Percentiles rank a stretch among this genome's conserved stretches.
These are phyloP conservation scores for Fusarium transvaalense DNA, from an alignment of 2,329 filamentous ascomycete genomes.

Conservation along the genomic window DNA sequence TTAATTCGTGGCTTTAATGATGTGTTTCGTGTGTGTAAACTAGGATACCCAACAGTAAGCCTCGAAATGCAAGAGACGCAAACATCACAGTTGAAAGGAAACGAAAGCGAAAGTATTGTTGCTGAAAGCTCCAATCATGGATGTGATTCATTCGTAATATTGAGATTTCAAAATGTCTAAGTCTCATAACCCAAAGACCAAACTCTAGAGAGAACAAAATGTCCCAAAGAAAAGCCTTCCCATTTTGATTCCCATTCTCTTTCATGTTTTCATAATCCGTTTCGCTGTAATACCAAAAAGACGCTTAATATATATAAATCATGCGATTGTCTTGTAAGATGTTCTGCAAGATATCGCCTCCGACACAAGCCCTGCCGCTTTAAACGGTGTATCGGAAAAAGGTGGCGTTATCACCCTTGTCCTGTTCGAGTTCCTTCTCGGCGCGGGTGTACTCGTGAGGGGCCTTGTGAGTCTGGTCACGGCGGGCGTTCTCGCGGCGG, in stretches of 20 bases:
- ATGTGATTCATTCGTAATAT: constrained; percentile 34
- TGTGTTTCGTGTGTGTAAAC: constrained; percentile 8
- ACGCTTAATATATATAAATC: constrained; percentile 40
- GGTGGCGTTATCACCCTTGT: constrained; percentile 68
- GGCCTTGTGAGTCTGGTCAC: constrained; percentile 62
- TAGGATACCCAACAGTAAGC: not conserved
- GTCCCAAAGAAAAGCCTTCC: constrained; percentile 7
- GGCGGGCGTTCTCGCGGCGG: constrained; percentile 66
- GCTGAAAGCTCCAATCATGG: constrained; percentile 26
- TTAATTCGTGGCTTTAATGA: constrained; percentile 1
- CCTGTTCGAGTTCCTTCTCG: constrained; percentile 64
- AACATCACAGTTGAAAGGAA: not conserved
- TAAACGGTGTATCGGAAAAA: constrained; percentile 68
- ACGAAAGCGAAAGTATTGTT: not conserved
- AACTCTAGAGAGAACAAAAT: constrained; percentile 22
- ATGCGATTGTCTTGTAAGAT: constrained; percentile 42
- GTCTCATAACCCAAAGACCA: constrained; percentile 24
- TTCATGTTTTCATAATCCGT: constrained; percentile 17
- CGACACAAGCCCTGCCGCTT: constrained; percentile 19
- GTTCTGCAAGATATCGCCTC: constrained; percentile 36
- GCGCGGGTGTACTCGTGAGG: constrained; percentile 64
- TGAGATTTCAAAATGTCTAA: constrained; percentile 21
- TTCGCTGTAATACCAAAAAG: constrained; percentile 24
- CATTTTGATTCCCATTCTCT: constrained; percentile 21
- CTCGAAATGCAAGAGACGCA: not conserved